Evolutionary conservation across 176 grass and related monocot species (phyloP), one percentile per base, ranked within the genome.

Genomic region (Canna indica): DNA sequence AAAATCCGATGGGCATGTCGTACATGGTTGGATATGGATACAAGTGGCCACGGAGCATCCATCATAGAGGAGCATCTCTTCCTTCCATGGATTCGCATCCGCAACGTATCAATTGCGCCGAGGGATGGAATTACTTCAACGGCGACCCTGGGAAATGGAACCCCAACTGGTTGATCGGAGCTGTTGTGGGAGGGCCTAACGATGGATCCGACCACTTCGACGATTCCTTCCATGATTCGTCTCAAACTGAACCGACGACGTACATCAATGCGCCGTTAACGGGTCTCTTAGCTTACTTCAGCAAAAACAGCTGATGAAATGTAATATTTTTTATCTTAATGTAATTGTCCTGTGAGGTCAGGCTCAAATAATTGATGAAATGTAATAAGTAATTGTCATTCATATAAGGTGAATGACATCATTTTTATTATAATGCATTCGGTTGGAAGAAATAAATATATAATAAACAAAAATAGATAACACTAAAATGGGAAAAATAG

Each of bases 21-120:
- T 99, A 99, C 81, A 79, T 99, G 59, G 88, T 93, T 0, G 94
- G 94, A 0, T 99, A 85, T 62, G 86, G 94, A 32, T 7, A 22
- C 0, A 87, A 76, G 59, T 97, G 69, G 41, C 94, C 94, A 0
- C 76, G 59, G 0, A 31, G 74, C 18, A 87, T 90, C 64, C 89
- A 93, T 78, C 94, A 93, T 65, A 73, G 86, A 1, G 94, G 77
- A 0, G 80, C 94, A 0, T 85, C 94, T 18, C 87, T 99, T 36
- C 81, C 88, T 70, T 90, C 92, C 7, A 80, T 78, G 63, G 87
- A 85, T 69, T 70, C 71, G 39, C 78, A 81, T 36, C 79, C 78
- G 6, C 68, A 67, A 52, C 81, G 80, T 73, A 89, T 91, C 57
- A 79, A 78, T 2, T 96, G 92, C 75, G 70, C 78, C 0, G 84